Evolutionary conservation across 1,284 basidiomycete species (phyloP), one percentile per base, ranked within the genome.

Genomic region (Pseudozyma pruni): DNA sequence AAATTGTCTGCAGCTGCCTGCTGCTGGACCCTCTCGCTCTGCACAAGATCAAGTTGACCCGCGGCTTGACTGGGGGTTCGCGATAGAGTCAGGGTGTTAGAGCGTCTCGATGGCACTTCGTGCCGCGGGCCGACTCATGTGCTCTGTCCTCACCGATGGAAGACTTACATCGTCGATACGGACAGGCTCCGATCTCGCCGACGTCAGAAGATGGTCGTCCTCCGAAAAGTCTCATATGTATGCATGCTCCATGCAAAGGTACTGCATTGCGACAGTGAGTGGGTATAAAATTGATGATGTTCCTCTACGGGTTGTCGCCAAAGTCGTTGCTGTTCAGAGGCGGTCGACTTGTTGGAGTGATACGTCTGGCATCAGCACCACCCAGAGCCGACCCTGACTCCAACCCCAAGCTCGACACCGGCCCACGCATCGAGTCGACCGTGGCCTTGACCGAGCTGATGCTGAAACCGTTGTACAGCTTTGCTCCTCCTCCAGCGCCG

Each of bases 361-460:
- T 76, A 33, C 61, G 55, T 42, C 58, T 42, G 1, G 48, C 46
- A 35, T 49, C 46, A 8, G 37, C 56, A 11, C 19, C 41, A 13
- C 44, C 59, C 7, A 47, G 34, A 13, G 32, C 55, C 3, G 20
- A 44, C 2, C 60, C 61, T 7, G 47, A 16, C 32, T 13, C 60
- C 55, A 22, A 32, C 17, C n/a, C 58, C 45, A 47, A 4, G 16
- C 27, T 52, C 37, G 42, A 38, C 20, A 51, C 44, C 1, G 64
- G 60, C 13, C 74, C 75, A 22, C 63, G 55, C 74, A 79, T 71
- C 39, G 64, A 71, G 23, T 79, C 77, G 10, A 79, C 73, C 23
- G 77, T 79, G 2, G 77, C 77, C 51, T 79, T 79, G 70, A 79
- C 77, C 22, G 59, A 66, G 49, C 68, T 76, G 61, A 79, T 79